A percentile compares a stretch with the other conserved stretches of the same genome.
Conservation (phyloP, 2,329 filamentous ascomycete species). For the Alternaria atra region DNA sequence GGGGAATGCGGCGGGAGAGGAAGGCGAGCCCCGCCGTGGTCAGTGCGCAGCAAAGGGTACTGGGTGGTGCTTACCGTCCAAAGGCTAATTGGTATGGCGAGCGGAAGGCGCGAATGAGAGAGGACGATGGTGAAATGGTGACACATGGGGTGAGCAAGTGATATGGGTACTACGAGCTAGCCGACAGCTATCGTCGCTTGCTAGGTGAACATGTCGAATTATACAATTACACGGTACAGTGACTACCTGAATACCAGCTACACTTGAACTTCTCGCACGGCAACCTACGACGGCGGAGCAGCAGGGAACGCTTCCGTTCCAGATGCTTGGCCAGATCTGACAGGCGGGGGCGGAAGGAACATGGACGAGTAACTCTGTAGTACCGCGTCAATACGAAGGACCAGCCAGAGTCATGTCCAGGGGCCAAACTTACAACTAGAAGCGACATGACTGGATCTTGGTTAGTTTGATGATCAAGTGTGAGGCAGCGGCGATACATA, state of each 20-base stretch:
- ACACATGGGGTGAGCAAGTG: constrained; percentile 2
- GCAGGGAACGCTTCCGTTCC: constrained; percentile 61
- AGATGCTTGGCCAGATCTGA: constrained; percentile 44
- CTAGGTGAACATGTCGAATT: constrained; percentile 11
- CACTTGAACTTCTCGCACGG: constrained; percentile 3
- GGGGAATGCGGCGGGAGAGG: constrained; percentile 28
- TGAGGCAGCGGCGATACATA: constrained; percentile 57
- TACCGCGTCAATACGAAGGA: constrained; percentile 23
- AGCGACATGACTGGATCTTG: constrained; percentile 53
- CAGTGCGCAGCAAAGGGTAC: constrained; percentile 15
- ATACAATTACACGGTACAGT: constrained; percentile 28
- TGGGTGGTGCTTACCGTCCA: constrained; percentile 13
- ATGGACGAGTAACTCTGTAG: constrained; percentile 67
- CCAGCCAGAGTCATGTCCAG: not conserved
- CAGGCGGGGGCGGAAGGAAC: constrained; percentile 66
- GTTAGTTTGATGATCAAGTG: constrained; percentile 16
- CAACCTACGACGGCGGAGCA: constrained; percentile 52
- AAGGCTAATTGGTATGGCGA: constrained; percentile 9
- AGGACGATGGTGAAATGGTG: not conserved
- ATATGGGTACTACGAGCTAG: constrained; percentile 1
- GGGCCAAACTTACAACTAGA: constrained; percentile 52
- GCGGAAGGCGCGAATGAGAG: constrained; percentile 6
- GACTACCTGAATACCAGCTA: constrained; percentile 15
- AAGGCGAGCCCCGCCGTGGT: constrained; percentile 21
- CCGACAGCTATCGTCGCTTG: constrained; percentile 4